Base-by-base conservation (phyloP, 2,329 filamentous ascomycete species). In the Aspergillus awamori region DNA sequence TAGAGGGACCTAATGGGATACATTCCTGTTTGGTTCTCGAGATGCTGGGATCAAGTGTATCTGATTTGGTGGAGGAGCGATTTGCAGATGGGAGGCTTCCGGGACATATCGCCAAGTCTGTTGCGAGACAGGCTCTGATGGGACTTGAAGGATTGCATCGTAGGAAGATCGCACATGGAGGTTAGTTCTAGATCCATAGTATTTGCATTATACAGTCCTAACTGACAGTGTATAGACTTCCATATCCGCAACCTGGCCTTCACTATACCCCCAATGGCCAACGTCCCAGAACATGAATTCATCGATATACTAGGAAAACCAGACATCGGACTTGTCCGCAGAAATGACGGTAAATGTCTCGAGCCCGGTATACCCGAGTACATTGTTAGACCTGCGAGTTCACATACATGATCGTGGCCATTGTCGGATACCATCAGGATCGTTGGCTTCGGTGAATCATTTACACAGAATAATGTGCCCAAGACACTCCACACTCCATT, bases 21-120 rank as follows among this genome's bases (percentile, higher is more conserved):
- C 80, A 83, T 63, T 63, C 71, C n/a, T 83, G 80, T 64, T 66
- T 82, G 0, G 75, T 83, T 5, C 73, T 77, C 49, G 74, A 80
- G 45, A 67, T 78, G n/a, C 57, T 80, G 28, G 78, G 77, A 2
- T 73, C 78, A 7, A 81, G 69, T 65, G 69, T 81, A 17, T 72
- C 76, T 10, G 69, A 74, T 51, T 65, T 74, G 61, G 72, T 79
- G 57, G 72, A 78, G 52, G 62, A 66, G 8, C 72, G 70, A 17
- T 76, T 76, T 59, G 22, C 65, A 64, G 65, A 69, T 62, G 61
- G 69, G 69, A 71, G 79, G 70, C 67, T 81, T 55, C 78, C 79
- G 4, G 74, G 69, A 28, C 63, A 67, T 60, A 76, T 81, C 62
- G 79, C 79, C 11, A 81, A 78, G 67, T 58, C 30, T 17, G 78